Conservation (phyloP, 352 stramenopile species). For the Pythium sp. region DNA sequence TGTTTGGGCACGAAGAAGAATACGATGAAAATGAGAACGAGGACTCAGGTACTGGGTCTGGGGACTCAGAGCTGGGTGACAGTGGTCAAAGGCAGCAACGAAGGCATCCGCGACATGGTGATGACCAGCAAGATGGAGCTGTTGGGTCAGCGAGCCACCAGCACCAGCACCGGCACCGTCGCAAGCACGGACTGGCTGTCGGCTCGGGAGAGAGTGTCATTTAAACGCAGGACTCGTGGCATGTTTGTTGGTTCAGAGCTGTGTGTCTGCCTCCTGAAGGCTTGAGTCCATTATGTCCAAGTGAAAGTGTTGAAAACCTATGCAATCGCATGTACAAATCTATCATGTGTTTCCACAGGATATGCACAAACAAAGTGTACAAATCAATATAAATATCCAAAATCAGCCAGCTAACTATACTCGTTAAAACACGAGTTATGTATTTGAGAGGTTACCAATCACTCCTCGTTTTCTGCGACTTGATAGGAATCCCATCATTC, state of each 20-base stretch:
- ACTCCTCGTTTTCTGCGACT: not conserved
- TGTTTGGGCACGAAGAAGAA: not conserved
- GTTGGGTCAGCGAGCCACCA: not conserved
- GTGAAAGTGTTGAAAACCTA: constrained; percentile 6
- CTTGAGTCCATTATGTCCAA: constrained; percentile 11
- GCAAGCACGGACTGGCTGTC: not conserved
- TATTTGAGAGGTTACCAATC: not conserved
- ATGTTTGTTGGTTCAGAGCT: not conserved
- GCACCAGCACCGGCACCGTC: not conserved
- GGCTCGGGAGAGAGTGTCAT: not conserved
- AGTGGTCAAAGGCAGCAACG: not conserved
- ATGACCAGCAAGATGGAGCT: not conserved
- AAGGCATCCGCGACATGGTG: not conserved
- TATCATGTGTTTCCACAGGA: not conserved
- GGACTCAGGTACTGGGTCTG: not conserved
- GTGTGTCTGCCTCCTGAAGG: not conserved
- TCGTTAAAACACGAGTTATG: not conserved
- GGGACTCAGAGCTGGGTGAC: not conserved
- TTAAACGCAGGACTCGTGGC: not conserved
- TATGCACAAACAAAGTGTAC: constrained; percentile 2
- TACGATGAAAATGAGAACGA: not conserved
- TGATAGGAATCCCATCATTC: constrained; percentile 8
- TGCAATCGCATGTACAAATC: not conserved
- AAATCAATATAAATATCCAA: not conserved
- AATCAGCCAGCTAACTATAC: not conserved